These are phyloP conservation scores for Arxiozyma telluris DNA, from an alignment of 1,139 yeast species.

Conservation along the genomic window DNA sequence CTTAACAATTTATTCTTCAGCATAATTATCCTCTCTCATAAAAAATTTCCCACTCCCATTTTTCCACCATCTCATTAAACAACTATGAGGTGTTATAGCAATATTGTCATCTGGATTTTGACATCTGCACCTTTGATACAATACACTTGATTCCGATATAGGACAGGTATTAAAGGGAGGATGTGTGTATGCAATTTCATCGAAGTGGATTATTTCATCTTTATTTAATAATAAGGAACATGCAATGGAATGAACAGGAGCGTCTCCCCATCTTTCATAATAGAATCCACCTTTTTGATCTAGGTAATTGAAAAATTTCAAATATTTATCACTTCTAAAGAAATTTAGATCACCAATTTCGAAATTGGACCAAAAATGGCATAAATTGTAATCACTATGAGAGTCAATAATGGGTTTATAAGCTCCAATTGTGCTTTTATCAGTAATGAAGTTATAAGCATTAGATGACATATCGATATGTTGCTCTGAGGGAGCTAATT, in stretches of 20 bases:
- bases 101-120: constrained; percentile 41
- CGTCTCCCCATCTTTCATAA: constrained; percentile 97
- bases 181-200: constrained; percentile 83
- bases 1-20: no score
- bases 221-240: constrained; percentile 58
- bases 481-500: constrained; percentile 39
- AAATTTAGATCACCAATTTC: constrained; percentile 79
- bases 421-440: constrained; percentile 38
- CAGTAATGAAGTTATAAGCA: constrained; percentile 60
- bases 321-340: constrained; percentile 64
- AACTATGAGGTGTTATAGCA: constrained; percentile 57
- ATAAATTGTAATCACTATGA: constrained; percentile 62
- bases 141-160: constrained; percentile 38
- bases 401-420: constrained; percentile 27
- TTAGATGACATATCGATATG: constrained; percentile 54
- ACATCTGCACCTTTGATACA: constrained; percentile 67
- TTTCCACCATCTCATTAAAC: constrained; percentile 83
- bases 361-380: constrained; percentile 95
- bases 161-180: constrained; percentile 83
- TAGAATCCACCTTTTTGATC: constrained; percentile 77
- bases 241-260: constrained; percentile 88
- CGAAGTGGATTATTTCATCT: constrained; percentile 73
- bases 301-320: constrained; percentile 57
- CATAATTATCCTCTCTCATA: constrained; percentile 18
- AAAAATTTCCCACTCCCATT: constrained; percentile 44